phyloP scores from a whole-genome alignment of 805 yeast species.

The Lipomyces lipofer region DNA sequence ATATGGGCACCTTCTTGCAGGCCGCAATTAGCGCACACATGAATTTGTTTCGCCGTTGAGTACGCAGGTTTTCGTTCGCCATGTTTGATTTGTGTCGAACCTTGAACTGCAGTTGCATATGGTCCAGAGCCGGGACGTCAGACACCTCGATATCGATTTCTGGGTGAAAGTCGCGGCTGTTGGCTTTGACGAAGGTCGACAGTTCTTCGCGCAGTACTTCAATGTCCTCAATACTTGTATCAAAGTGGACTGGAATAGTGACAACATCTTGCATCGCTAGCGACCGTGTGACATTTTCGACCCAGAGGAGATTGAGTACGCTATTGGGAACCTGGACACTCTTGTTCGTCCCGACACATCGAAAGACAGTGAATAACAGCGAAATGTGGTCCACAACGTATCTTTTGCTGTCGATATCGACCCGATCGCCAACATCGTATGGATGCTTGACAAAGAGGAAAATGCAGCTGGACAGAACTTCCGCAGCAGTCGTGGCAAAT shows the following conservation, averaged over 20 bases:
- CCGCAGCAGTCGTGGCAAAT: constrained; percentile 43
- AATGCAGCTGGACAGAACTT: constrained; percentile 43
- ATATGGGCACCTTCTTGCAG: constrained; percentile 11
- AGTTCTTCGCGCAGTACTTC: constrained; percentile 37
- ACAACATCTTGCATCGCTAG: constrained; percentile 26
- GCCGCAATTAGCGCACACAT: constrained; percentile 17
- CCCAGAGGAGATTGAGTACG: constrained; percentile 41
- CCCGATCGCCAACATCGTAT: constrained; percentile 45
- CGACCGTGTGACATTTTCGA: constrained; percentile 43
- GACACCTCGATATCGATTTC: constrained; percentile 39
- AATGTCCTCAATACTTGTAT: constrained; percentile 40
- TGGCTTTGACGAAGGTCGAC: constrained; percentile 37
- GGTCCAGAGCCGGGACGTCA: constrained; percentile 41
- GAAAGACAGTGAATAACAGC: constrained; percentile 42
- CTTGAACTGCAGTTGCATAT: constrained; percentile 36
- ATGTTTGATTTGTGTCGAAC: constrained; percentile 39
- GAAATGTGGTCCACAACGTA: constrained; percentile 40
- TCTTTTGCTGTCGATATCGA: constrained; percentile 36
- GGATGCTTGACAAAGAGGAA: constrained; percentile 47
- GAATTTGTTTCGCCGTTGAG: constrained; percentile 18
- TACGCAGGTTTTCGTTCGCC: constrained; percentile 36
- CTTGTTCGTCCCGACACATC: constrained; percentile 34
- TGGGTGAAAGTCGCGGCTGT: constrained; percentile 42
- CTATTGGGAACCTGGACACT: constrained; percentile 43
- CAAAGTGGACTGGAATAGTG: constrained; percentile 32